Percentiles rank a stretch among this genome's conserved stretches.
phyloP scores from a whole-genome alignment of 2,329 filamentous ascomycete species.

The Penicillium sclerotigenum region DNA sequence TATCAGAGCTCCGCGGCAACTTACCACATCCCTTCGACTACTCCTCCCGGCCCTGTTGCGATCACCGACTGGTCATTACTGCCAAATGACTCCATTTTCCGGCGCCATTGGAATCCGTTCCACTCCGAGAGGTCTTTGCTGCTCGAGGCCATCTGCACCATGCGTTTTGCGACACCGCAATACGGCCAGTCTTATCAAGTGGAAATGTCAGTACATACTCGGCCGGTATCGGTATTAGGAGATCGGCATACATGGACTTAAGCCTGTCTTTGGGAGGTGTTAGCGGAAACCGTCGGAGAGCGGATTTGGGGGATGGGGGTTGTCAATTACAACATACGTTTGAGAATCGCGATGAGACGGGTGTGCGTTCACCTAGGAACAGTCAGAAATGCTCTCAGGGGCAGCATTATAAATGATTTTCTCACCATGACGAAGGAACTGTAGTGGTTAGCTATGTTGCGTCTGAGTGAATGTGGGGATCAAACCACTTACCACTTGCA shows the following conservation, averaged over 20 bases:
- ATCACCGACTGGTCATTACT: constrained; percentile 65
- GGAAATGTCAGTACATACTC: constrained; percentile 18
- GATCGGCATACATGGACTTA: constrained; percentile 45
- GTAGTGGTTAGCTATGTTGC: constrained; percentile 14
- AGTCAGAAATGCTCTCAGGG: constrained; percentile 1
- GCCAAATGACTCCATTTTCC: constrained; percentile 80
- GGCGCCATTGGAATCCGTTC: constrained; percentile 61
- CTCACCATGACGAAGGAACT: constrained; percentile 72
- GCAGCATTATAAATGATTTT: constrained; percentile 4
- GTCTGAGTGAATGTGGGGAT: neutral
- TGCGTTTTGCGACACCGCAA: constrained; percentile 71
- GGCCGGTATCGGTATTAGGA: neutral
- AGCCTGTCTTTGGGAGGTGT: constrained; percentile 43
- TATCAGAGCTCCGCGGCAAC: constrained; percentile 30
- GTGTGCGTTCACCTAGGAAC: constrained; percentile 65
- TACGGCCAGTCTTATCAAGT: constrained; percentile 74
- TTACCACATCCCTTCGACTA: constrained; percentile 79
- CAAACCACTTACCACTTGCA: constrained; percentile 65
- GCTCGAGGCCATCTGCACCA: constrained; percentile 61
- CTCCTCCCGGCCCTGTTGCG: constrained; percentile 63
- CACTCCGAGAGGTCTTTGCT: constrained; percentile 53
- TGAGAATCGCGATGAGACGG: constrained; percentile 82
- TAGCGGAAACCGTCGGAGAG: constrained; percentile 5
- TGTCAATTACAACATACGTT: constrained; percentile 51
- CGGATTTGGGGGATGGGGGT: neutral